Base-by-base conservation (phyloP, 108 stramenopile genomes). In the Skeletonema marinoi region DNA sequence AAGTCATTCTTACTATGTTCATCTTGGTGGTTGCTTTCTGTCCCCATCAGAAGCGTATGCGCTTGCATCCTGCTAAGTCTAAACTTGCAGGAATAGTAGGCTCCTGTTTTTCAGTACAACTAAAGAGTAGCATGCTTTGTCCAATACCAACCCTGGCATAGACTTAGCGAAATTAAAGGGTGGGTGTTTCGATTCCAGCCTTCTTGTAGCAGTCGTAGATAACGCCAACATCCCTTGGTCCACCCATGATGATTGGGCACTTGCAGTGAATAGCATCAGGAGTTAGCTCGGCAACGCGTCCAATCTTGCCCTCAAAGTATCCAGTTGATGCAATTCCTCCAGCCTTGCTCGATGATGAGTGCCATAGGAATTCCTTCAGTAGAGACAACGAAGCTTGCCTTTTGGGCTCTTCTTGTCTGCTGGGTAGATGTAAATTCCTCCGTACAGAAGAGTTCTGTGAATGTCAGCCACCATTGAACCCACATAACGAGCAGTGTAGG, bases 341-440 rank as follows among this genome's bases (percentile, higher is more conserved):
- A 68, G 98, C 98, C 98, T 80, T 98, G 91, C 80, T 99, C 98
- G 44, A 99, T 96, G 77, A 99, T 96, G 75, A 98, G 87, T 21
- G 99, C 97, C 99, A 99, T 99, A 38, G 99, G 99, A 87, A 98
- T 97, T 66, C 97, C 98, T 87, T 99, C 99, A 81, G n/a, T 99
- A 99, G 11, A 99, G 93, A 69, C 98, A 90, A 71, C 98, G 96
- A 71, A 97, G 90, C 89, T 97, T 97, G 74, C 97, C 96, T 80
- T 97, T 95, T 29, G 92, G 92, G 39, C 88, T 87, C 74, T 97
- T 97, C 73, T 86, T 91, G 74, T 98, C 97, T 6, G 98, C 97
- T 19, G 99, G 99, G 87, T 99, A 99, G 46, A 99, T 78, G 84
- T 98, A 99, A 70, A 99, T 96, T 14, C 99, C 99, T 66, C 98